Base-by-base conservation (phyloP, 2,329 filamentous ascomycete genomes). In the Alternaria sp. region DNA sequence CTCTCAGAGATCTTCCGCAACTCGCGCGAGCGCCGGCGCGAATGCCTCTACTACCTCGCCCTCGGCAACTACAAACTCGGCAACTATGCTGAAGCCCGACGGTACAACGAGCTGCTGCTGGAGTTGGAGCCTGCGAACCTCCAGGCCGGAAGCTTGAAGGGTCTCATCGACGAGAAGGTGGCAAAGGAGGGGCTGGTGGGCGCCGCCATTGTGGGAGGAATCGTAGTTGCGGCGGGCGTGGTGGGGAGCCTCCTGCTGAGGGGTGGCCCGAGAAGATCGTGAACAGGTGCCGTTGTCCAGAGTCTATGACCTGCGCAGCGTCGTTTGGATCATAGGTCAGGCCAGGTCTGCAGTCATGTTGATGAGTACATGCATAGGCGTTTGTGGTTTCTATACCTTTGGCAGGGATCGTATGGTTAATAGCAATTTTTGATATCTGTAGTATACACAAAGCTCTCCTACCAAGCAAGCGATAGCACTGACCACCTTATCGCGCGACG, bases 21-120 rank as follows among this genome's bases (percentile, higher is more conserved):
- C 62, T 91, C 93, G 36, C 93, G 93, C 70, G 96, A 98, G 81
- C 92, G 96, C 73, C 91, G 96, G 77, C 91, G 96, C 76, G 96
- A 99, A 86, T 99, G 96, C 78, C 91, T 99, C 65, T 99, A 97
- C 85, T 99, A 99, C 83, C 90, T 99, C 57, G 96, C 93, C 25
- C 88, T 99, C 30, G 96, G 96, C 67, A 97, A 98, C 85, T 98
- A 95, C 88, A 98, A 98, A 85, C 89, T 99, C 50, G 95, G 94
- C 66, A 98, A 97, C 86, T 99, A 97, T 81, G 93, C 90, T 65
- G 96, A 99, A 79, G 95, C 95, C 63, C 87, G 95, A 75, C 88
- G 93, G 77, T 98, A 98, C 83, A 99, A 99, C 81, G 95, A 98
- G 77, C 86, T 95, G 53, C 85, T 99, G 65, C 83, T 98, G 57